Evolutionary conservation across 2,329 filamentous ascomycete genomes (phyloP), one percentile per base, ranked within the genome.

Genomic region (Arachnopeziza araneosa): DNA sequence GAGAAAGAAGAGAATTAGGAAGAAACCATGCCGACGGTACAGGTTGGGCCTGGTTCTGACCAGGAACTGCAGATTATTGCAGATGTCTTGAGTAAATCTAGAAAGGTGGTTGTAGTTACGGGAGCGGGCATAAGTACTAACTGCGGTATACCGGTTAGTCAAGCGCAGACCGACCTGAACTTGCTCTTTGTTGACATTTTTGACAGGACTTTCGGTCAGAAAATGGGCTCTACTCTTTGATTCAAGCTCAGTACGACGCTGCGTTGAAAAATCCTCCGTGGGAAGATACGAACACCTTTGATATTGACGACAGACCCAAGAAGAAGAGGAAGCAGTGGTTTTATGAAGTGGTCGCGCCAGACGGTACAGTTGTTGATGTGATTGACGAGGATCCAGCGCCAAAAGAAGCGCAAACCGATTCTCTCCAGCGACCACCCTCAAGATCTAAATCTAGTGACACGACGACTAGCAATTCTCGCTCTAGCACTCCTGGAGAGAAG

Each of bases 81-180:
- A 67, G 82, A 89, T 69, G 74, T 78, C 2, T 75, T 90, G 52
- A 80, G 81, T 64, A 86, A 85, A 70, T 82, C 87, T 12, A 83
- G 81, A 63, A 90, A 88, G 71, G 80, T 89, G n/a, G 80, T 90
- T 9, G 83, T 90, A 22, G 78, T 90, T 32, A 90, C 88, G 0
- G 87, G 88, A 55, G 87, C 87, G 54, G 87, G 87, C 56, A 90
- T 90, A 70, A 89, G 86, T 70, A 90, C 88, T 55, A 90, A 89
- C 71, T 89, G 86, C 63, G 88, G 88, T 58, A 90, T 90, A 70
- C 87, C 87, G 55, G 87, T 90, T 77, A 69, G 81, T 72, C 9
- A 14, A 50, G 24, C 36, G 17, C 24, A 10, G n/a, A 21, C 1
- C 24, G 4, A n/a, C 21, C 24, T 21, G 36, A 24, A 48, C 12